phyloP scores from a whole-genome alignment of 1,139 yeast species.

The Yamadazyma spencermartinsiae region DNA sequence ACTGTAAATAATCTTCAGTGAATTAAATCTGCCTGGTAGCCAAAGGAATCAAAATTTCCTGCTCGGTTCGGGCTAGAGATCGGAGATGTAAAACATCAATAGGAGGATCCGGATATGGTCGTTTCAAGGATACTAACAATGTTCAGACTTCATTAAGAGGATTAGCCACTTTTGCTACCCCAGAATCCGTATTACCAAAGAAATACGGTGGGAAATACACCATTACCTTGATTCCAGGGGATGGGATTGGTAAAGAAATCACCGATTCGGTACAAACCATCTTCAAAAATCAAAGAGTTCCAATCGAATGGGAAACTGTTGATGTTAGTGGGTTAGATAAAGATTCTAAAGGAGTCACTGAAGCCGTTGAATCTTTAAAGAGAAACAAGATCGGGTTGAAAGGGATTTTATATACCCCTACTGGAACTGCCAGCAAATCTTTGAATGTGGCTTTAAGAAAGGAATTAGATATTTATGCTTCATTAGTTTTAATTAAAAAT shows the following conservation, averaged over 20 bases:
- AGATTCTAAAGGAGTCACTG: conserved; percentile 57
- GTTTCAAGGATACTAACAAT: background rate
- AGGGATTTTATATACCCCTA: conserved; percentile 93
- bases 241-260: conserved; percentile 96
- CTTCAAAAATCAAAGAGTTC: conserved; percentile 81
- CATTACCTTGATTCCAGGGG: conserved; percentile 93
- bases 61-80: background rate
- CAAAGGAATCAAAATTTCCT: background rate
- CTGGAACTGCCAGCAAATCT: conserved; percentile 58
- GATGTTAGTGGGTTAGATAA: conserved; percentile 82
- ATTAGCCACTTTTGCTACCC: conserved; percentile 51
- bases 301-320: conserved; percentile 92
- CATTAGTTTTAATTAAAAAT: conserved; percentile 88
- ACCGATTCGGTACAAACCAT: conserved; percentile 91
- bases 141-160: conserved; percentile 38
- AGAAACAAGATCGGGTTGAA: conserved; percentile 97
- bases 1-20: background rate
- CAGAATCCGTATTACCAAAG: conserved; percentile 74
- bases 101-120: background rate
- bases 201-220: conserved; percentile 94
- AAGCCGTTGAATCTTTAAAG: conserved; percentile 88
- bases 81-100: background rate
- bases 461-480: conserved; percentile 93
- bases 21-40: no score
- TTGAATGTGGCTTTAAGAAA: conserved; percentile 95